These are phyloP conservation scores for Tephrocybe sp. DNA, from an alignment of 768 basidiomycete genomes.

Conservation along the genomic window DNA sequence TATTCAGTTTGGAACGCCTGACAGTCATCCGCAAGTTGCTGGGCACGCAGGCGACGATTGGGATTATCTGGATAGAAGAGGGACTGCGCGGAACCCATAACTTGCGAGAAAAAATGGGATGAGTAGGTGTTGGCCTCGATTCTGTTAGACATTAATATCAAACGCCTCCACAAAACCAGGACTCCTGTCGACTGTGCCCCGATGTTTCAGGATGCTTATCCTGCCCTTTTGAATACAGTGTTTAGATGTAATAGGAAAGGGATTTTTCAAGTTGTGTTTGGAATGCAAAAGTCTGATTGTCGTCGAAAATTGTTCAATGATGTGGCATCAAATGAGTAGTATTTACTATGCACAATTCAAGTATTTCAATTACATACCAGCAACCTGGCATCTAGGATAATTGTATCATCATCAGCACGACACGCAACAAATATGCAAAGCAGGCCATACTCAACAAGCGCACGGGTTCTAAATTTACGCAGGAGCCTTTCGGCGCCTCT, in stretches of 20 bases:
- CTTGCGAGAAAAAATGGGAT: not conserved
- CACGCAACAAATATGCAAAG: no score
- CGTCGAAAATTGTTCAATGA: not conserved
- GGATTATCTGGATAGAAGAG: slow-evolving; percentile 18
- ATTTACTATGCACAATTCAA: not conserved
- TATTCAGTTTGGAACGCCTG: slow-evolving; percentile 8
- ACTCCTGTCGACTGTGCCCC: no score
- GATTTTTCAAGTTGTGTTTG: no score
- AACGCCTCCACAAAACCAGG: not conserved
- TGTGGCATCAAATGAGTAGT: not conserved
- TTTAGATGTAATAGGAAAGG: not conserved
- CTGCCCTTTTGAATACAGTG: not conserved
- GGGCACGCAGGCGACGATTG: slow-evolving; percentile 14
- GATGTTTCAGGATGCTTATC: not conserved
- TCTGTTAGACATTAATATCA: not conserved
- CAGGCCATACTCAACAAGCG: no score
- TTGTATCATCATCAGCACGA: no score
- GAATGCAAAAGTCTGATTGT: not conserved
- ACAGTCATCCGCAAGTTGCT: slow-evolving; percentile 17
- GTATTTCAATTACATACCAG: no score
- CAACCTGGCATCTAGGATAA: no score
- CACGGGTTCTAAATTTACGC: slow-evolving; percentile 7
- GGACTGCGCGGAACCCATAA: slow-evolving; percentile 13
- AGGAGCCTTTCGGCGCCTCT: slow-evolving; percentile 30
- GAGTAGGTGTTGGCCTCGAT: not conserved